These are phyloP conservation scores for Colletotrichum euphorbiae DNA, from an alignment of 2,329 filamentous ascomycete genomes.

Conservation along the genomic window DNA sequence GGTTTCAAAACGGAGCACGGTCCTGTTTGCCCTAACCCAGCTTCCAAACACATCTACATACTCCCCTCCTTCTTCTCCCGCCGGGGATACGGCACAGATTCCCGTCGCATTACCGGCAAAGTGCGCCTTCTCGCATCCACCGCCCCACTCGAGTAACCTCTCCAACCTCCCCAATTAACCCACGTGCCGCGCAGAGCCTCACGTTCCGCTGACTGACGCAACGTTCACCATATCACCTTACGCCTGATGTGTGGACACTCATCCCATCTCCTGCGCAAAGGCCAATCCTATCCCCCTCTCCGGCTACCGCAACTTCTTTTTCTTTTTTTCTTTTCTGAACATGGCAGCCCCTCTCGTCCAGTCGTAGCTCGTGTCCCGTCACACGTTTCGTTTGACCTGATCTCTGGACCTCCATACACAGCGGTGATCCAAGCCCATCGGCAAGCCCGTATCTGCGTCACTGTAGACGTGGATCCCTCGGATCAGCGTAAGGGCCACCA, in stretches of 20 bases:
- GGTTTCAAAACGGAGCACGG: conserved; percentile 22
- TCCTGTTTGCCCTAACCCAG: neutral
- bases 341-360: neutral
- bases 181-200: conserved; percentile 32
- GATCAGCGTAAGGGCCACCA: too few species aligned
- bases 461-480: too few species aligned
- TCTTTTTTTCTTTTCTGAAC: too few species aligned
- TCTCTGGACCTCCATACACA: neutral
- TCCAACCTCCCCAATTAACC: conserved; percentile 1
- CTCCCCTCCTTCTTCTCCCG: neutral
- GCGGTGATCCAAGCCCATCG: conserved; percentile 13
- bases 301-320: neutral
- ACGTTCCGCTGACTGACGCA: neutral
- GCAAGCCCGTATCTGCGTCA: neutral
- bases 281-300: neutral
- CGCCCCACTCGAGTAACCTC: conserved; percentile 8
- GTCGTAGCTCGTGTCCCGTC: conserved; percentile 19
- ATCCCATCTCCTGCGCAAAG: conserved; percentile 9
- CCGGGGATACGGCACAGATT: conserved; percentile 19
- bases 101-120: conserved; percentile 5
- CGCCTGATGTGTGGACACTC: neutral
- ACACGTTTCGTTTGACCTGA: conserved; percentile 40
- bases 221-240: too few species aligned
- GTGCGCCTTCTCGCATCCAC: conserved; percentile 16
- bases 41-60: neutral